Conservation (phyloP, 2,329 filamentous ascomycete species). For the Daldinia sp. region DNA sequence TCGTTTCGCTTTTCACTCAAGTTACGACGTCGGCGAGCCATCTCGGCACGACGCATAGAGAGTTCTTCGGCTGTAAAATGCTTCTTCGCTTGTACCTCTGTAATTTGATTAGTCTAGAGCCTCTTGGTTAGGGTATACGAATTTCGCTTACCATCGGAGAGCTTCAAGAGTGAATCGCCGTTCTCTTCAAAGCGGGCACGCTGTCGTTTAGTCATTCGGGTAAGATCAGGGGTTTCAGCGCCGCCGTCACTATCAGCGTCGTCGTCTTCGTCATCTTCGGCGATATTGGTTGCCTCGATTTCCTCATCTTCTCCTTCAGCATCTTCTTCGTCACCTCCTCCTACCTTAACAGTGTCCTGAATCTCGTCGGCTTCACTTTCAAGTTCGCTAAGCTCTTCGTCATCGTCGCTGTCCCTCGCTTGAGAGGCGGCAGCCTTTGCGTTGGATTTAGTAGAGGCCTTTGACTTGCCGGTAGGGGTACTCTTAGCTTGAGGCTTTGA, state of each 20-base stretch:
- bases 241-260: conserved; percentile 58
- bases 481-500: conserved; percentile 58
- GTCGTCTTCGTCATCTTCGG: conserved; percentile 57
- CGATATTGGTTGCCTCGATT: conserved; percentile 56
- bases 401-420: conserved; percentile 62
- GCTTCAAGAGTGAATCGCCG: conserved; percentile 67
- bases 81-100: conserved; percentile 74
- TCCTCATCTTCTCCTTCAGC: conserved; percentile 60
- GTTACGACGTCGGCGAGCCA: conserved; percentile 71
- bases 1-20: conserved; percentile 74
- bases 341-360: conserved; percentile 60
- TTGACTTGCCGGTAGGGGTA: conserved; percentile 47
- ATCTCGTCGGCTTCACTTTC: conserved; percentile 64
- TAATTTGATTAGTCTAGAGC: conserved; percentile 37
- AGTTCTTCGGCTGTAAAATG: conserved; percentile 71
- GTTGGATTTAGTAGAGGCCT: conserved; percentile 51
- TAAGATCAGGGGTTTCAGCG: conserved; percentile 65
- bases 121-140: not conserved
- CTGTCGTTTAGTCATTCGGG: conserved; percentile 72
- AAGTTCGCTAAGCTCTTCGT: conserved; percentile 68
- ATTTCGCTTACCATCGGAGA: conserved; percentile 67
- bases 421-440: conserved; percentile 47
- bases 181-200: conserved; percentile 69
- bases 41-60: conserved; percentile 71
- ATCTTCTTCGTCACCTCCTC: conserved; percentile 56